Base-by-base conservation (phyloP, 1,284 basidiomycete species). In the Stygiomarasmius scandens region DNA sequence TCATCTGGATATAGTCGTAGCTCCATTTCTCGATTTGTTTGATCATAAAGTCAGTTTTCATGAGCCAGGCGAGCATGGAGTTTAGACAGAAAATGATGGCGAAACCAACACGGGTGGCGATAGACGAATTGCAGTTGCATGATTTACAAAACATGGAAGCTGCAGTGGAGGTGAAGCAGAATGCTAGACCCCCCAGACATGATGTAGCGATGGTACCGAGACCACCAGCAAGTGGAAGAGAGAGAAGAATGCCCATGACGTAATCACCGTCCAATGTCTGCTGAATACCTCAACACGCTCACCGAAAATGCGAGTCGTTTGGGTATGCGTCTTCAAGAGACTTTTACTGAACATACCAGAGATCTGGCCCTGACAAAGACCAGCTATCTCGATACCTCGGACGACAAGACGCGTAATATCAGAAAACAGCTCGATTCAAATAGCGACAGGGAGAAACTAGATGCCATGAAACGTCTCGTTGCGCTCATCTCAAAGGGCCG, bases 51-150 rank as follows among this genome's bases (percentile, higher is more conserved):
- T 92, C 89, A 11, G 95, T 95, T 71, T 95, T 90, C 85, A 97
- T 97, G 25, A 97, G 75, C 92, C 96, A 99, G 36, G 97, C 96
- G 54, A 98, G 76, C 72, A 98, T 90, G n/a, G 95, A 97, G 69
- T 97, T 96, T 52, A 98, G 76, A 52, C 89, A 90, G 77, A 99
- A 97, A 72, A 99, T 96, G 69, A 99, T 85, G 20, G 95, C 95
- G 76, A 96, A 99, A 41, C 96, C 96, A 58, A 99, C 90, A 68
- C 96, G 90, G 36, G 96, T 99, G 0, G 96, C 96, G 64, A 99
- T 98, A 0, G 95, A 97, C 10, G 95, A 97, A 71, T 98, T 98
- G 78, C 96, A 99, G 73, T 98, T 98, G 76, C 96, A 99, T 56
- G 94, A 96, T 80, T 97, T 97, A 85, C 90, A 97, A 77, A 99